Evolutionary conservation across 208 protist species (phyloP).

Genomic region (Kentomonas sorsogonicus): DNA sequence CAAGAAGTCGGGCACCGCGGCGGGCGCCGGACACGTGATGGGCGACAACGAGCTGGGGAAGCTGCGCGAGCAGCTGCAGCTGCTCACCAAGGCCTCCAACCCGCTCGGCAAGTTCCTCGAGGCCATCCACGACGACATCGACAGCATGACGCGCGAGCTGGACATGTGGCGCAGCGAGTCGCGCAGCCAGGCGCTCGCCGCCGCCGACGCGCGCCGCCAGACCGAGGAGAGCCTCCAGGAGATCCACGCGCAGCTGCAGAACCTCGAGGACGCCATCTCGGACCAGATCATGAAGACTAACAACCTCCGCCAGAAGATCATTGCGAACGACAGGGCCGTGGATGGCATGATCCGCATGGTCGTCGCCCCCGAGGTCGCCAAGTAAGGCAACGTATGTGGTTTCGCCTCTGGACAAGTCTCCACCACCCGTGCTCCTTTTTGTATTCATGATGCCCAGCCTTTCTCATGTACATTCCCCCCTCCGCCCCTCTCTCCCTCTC

Average conservation of each 20-base stretch:
- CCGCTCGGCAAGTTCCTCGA: slow-evolving; percentile 83
- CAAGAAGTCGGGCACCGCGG: slow-evolving; percentile 21
- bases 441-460: too few species aligned
- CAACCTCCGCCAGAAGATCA: slow-evolving; percentile 64
- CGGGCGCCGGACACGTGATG: slow-evolving; percentile 31
- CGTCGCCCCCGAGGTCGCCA: slow-evolving; percentile 62
- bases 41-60: slow-evolving; percentile 70
- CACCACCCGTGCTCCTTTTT: too few species aligned
- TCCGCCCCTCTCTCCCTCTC: too few species aligned
- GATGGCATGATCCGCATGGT: slow-evolving; percentile 80
- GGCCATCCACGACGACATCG: slow-evolving; percentile 84
- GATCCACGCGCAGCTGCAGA: slow-evolving; percentile 73
- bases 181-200: slow-evolving; percentile 71
- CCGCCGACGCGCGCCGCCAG: slow-evolving; percentile 67
- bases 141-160: slow-evolving; percentile 83
- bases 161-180: slow-evolving; percentile 89
- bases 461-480: too few species aligned
- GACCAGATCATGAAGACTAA: slow-evolving; percentile 87
- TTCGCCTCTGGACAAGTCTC: too few species aligned
- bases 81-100: slow-evolving; percentile 87
- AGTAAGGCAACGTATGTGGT: too few species aligned
- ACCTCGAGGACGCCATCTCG: slow-evolving; percentile 79
- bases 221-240: slow-evolving; percentile 82
- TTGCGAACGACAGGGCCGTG: slow-evolving; percentile 77
- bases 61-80: slow-evolving; percentile 82